phyloP scores from a whole-genome alignment of 2,329 filamentous ascomycete species.

The Trematosphaeria pertusa region DNA sequence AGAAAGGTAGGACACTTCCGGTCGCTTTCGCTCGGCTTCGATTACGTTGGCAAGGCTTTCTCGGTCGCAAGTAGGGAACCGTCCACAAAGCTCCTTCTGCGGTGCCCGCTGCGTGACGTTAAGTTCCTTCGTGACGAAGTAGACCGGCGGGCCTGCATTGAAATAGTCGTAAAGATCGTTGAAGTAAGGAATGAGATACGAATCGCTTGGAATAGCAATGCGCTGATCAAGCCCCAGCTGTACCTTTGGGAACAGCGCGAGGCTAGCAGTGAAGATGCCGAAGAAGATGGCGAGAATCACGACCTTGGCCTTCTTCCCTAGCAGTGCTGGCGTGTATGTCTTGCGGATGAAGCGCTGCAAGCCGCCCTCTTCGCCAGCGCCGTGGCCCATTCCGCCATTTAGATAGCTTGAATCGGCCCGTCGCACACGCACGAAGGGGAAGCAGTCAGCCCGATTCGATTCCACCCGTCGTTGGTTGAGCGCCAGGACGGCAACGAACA shows the following conservation, averaged over 20 bases:
- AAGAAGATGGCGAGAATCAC: constrained; percentile 81
- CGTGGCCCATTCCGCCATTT: constrained; percentile 68
- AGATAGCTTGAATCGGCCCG: constrained; percentile 74
- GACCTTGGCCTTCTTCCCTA: constrained; percentile 81
- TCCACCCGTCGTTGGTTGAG: constrained; percentile 93
- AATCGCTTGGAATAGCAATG: constrained; percentile 90
- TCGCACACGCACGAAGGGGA: constrained; percentile 85
- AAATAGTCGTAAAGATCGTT: constrained; percentile 95
- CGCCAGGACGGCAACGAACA: constrained; percentile 91
- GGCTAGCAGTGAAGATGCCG: constrained; percentile 81
- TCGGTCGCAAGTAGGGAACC: constrained; percentile 86
- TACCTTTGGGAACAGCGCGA: constrained; percentile 85
- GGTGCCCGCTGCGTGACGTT: constrained; percentile 77
- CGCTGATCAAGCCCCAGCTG: constrained; percentile 91
- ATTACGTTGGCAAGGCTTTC: constrained; percentile 87
- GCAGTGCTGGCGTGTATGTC: constrained; percentile 80
- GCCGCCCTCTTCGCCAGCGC: constrained; percentile 80
- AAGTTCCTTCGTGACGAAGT: constrained; percentile 86
- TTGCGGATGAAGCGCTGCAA: constrained; percentile 91
- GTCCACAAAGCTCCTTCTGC: constrained; percentile 87
- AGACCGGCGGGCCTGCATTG: constrained; percentile 89
- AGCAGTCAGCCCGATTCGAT: constrained; percentile 85
- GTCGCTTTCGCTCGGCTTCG: constrained; percentile 91
- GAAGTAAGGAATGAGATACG: constrained; percentile 95
- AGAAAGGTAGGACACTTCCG: constrained; percentile 85